Evolutionary conservation across 2,329 filamentous ascomycete species (phyloP), one percentile per base, ranked within the genome.

Genomic region (Mollisiaceae sp.): DNA sequence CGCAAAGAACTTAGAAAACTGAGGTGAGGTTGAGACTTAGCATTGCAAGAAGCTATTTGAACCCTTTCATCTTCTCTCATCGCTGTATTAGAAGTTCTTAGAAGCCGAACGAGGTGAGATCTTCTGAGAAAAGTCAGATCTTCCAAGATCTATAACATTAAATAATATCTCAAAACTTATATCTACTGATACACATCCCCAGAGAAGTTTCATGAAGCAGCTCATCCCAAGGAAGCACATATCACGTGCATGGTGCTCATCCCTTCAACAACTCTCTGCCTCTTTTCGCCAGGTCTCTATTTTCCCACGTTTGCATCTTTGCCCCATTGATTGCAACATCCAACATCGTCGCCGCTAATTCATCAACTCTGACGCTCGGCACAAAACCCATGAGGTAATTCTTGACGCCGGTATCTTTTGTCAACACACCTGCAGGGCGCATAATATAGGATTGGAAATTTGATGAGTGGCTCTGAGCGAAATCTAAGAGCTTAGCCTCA

Each of bases 291-390:
- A 67, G 27, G 12, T 54, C 47, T 24, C n/a, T n/a, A 65, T 67
- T 65, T 22, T 63, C 56, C 18, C 62, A 20, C 9, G 41, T 55
- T 24, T 47, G 20, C 39, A 58, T 41, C 24, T 35, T 54, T 1
- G 22, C 38, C 18, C 68, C 66, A 24, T 65, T 52, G 1, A 69
- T 35, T 12, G 62, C 66, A 20, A 65, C 18, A 39, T 66, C 67
- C 12, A 70, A 24, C 63, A 70, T 62, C n/a, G 58, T 65, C 35
- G 67, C 54, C 8, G 65, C 65, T n/a, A 71, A 27, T 5, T 45
- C 59, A 50, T 65, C 60, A 2, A 65, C 60, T 14, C 39, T 35
- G 20, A 71, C 57, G 43, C 36, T 64, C 2, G 67, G 64, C 8
- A 50, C 24, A 24, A 64, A 27, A 8, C 47, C 32, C 56, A 59